Percentiles rank a stretch among this genome's conserved stretches.
Evolutionary conservation across 306 rosid genomes (phyloP).

Genomic region (Begonia peltatifolia): DNA sequence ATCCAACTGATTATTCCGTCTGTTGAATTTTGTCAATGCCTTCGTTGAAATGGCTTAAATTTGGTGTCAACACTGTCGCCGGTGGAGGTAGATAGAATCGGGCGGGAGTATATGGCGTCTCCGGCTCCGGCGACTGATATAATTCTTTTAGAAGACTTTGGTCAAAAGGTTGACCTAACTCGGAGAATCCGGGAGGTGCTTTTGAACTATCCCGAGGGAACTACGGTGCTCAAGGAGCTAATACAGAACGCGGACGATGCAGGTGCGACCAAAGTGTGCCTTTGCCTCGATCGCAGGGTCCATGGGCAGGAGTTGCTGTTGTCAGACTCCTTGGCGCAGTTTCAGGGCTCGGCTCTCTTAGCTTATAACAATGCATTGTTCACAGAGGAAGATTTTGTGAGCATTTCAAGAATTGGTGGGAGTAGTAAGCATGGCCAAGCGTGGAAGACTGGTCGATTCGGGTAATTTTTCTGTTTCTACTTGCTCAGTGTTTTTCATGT

Average conservation of each 20-base stretch:
- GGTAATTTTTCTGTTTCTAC: slow-evolving; percentile 25
- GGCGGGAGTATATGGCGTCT: slow-evolving; percentile 23
- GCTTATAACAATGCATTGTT: slow-evolving; percentile 81
- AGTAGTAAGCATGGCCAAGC: slow-evolving; percentile 77
- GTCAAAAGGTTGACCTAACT: slow-evolving; percentile 92
- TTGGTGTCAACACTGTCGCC: not conserved
- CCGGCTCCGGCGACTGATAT: slow-evolving; percentile 27
- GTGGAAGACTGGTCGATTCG: slow-evolving; percentile 90
- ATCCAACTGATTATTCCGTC: too few species aligned
- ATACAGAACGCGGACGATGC: slow-evolving; percentile 98
- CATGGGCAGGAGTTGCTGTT: slow-evolving; percentile 46
- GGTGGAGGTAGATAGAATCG: not conserved
- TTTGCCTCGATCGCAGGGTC: slow-evolving; percentile 70
- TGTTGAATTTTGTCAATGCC: too few species aligned
- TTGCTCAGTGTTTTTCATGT: not conserved
- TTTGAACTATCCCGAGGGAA: slow-evolving; percentile 90
- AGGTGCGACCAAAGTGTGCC: slow-evolving; percentile 74
- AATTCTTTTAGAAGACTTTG: slow-evolving; percentile 81
- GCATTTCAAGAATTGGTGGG: slow-evolving; percentile 91
- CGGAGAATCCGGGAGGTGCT: slow-evolving; percentile 96
- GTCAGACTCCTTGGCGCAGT: slow-evolving; percentile 50
- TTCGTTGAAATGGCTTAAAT: too few species aligned
- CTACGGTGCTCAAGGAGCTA: slow-evolving; percentile 87
- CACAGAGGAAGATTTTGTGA: slow-evolving; percentile 77
- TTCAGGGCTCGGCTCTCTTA: slow-evolving; percentile 87